Evolutionary conservation across 2,329 filamentous ascomycete genomes (phyloP).

Genomic region (Colletotrichum ledebouriae): DNA sequence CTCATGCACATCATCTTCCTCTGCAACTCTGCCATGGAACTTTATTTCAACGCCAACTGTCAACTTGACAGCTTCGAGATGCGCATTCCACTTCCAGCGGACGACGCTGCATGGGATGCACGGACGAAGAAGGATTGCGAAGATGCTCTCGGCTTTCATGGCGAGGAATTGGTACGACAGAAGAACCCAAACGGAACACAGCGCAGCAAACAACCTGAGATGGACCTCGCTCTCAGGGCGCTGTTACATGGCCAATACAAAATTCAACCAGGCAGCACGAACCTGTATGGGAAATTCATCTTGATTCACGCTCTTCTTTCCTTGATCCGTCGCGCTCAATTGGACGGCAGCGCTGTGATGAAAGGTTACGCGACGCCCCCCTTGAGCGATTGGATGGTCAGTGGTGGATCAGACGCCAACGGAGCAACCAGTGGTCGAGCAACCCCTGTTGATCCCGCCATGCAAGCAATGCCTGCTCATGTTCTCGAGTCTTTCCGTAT

Average conservation of each 20-base stretch:
- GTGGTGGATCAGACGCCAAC: conserved; percentile 54
- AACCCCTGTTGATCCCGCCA: conserved; percentile 59
- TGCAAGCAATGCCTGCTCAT: conserved; percentile 58
- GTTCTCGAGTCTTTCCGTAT: conserved; percentile 63
- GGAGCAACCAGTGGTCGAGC: conserved; percentile 57
- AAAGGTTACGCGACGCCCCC: conserved; percentile 67
- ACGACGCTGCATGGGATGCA: conserved; percentile 82
- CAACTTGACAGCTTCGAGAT: conserved; percentile 75
- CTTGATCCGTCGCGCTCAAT: conserved; percentile 65
- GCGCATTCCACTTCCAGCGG: conserved; percentile 75
- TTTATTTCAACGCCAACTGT: conserved; percentile 79
- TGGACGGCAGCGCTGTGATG: conserved; percentile 55
- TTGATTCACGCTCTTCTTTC: conserved; percentile 77
- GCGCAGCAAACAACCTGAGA: conserved; percentile 73
- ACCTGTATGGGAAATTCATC: conserved; percentile 80
- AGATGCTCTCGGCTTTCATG: conserved; percentile 73
- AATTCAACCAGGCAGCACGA: conserved; percentile 75
- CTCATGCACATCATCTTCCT: conserved; percentile 76
- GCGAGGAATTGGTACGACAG: conserved; percentile 65
- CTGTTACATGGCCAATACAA: conserved; percentile 70
- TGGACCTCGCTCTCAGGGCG: conserved; percentile 72
- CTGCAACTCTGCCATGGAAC: conserved; percentile 73
- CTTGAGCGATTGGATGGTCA: conserved; percentile 69
- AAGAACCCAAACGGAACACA: conserved; percentile 74
- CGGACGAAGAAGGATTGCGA: conserved; percentile 70